Evolutionary conservation across 805 yeast species (phyloP), one percentile per base, ranked within the genome.

Genomic region (Lipomyces sp.): DNA sequence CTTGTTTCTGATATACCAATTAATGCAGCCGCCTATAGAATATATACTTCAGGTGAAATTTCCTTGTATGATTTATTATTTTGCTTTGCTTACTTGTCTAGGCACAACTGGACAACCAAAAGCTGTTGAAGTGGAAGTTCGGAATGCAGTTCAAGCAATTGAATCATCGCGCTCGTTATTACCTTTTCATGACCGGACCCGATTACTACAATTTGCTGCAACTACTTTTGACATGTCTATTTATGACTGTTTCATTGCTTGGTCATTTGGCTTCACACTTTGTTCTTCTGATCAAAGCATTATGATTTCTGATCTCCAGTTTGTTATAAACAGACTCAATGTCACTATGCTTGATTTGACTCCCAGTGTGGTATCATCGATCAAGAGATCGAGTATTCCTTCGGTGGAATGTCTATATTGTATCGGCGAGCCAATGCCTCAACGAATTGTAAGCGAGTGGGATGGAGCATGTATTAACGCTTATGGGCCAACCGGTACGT

Each of bases 401-500:
- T 26, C 28, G n/a, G 52, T 61, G 3, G 55, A 61, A 34, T 32
- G 38, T 14, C 42, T 61, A 8, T 58, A 48, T 19, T 61, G 64
- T 34, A 61, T 61, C n/a, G 64, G 64, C 14, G 64, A 61, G 32
- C 43, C 43, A 16, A 32, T 61, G 37, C 49, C 60, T 2, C 57
- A 33, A n/a, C 19, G 28, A n/a, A 29, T 61, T 22, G 55, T 48
- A 2, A 33, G 45, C 13, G 52, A 54, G 29, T 61, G 63, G 63
- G 54, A 47, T 36, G 58, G 52, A 11, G 33, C 18, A 8, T 57
- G 62, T 23, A 33, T 55, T 3, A 61, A 61, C 35, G 51, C 62
- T 11, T 61, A 61, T 35, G 64, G 64, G 7, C 64, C 64, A 8
- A 61, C 64, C 3, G 63, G 57, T 52, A 44, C 13, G 40, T 47